Conservation (phyloP, 176 grass and related monocot species). For the Echinochloa phyllopogon region DNA sequence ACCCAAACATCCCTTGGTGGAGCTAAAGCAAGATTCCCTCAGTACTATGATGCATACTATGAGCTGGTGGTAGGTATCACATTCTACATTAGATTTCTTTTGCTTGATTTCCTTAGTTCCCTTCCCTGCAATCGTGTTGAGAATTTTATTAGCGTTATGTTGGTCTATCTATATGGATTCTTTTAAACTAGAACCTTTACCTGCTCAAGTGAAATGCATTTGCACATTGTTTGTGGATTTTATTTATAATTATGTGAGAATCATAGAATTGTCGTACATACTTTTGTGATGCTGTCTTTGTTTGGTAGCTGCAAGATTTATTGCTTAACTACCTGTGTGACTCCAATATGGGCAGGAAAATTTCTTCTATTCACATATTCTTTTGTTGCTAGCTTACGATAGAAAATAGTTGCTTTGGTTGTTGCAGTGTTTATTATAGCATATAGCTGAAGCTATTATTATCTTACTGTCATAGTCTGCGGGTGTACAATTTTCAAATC, state of each 20-base stretch:
- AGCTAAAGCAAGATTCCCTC: constrained; percentile 82
- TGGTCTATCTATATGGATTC: neutral
- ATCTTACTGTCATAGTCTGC: constrained; percentile 56
- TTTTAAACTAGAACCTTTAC: constrained; percentile 25
- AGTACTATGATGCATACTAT: constrained; percentile 93
- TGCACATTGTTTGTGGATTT: neutral
- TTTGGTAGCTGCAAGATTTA: constrained; percentile 20
- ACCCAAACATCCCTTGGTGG: constrained; percentile 94
- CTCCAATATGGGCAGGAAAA: constrained; percentile 13
- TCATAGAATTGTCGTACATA: neutral
- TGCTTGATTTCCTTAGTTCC: constrained; percentile 28
- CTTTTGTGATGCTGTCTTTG: neutral
- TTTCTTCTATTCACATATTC: constrained; percentile 22
- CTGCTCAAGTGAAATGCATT: neutral
- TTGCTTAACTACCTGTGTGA: constrained; percentile 22
- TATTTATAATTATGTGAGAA: neutral
- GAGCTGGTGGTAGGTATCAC: constrained; percentile 83
- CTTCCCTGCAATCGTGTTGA: neutral
- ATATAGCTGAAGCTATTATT: constrained; percentile 46
- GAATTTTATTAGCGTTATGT: neutral
- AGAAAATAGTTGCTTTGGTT: constrained; percentile 6
- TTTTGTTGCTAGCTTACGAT: constrained; percentile 16
- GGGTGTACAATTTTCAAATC: constrained; percentile 75
- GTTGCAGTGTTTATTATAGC: constrained; percentile 10
- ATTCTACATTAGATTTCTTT: constrained; percentile 26